Percentiles rank a stretch among this genome's conserved stretches.
Evolutionary conservation across 257 asterid species (phyloP).

Genomic region (Schizonepeta tenuifolia): DNA sequence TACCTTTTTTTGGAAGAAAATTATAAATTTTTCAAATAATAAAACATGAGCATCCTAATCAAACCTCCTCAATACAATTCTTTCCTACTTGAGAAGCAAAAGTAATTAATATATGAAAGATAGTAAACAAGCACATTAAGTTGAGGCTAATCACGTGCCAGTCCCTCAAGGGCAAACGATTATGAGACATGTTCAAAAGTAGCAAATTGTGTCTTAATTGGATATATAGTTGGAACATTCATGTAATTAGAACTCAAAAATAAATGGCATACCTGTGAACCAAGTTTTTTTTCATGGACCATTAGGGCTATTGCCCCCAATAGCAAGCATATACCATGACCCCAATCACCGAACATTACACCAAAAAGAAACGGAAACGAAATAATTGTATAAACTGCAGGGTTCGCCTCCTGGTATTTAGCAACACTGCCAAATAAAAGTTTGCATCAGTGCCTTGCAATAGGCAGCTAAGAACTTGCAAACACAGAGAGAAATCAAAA

Average conservation of each 20-base stretch:
- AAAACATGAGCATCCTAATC: background rate
- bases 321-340: slow-evolving; percentile 93
- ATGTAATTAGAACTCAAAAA: background rate
- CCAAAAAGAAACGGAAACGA: slow-evolving; percentile 99
- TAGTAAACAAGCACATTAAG: slow-evolving; percentile 1
- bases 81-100: slow-evolving; percentile 14
- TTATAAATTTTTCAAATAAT: slow-evolving; percentile 11
- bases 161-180: slow-evolving; percentile 4
- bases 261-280: slow-evolving; percentile 75
- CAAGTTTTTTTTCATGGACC: slow-evolving; percentile 71
- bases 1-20: background rate
- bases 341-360: slow-evolving; percentile 99
- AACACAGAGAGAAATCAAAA: slow-evolving; percentile 17
- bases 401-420: slow-evolving; percentile 95
- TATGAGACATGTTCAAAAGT: background rate
- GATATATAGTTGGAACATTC: slow-evolving; percentile 14
- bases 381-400: slow-evolving; percentile 90
- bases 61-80: background rate
- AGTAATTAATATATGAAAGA: background rate
- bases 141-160: background rate
- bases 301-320: slow-evolving; percentile 83
- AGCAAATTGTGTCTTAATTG: background rate
- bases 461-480: slow-evolving; percentile 29
- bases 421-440: slow-evolving; percentile 70
- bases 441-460: slow-evolving; percentile 41